Evolutionary conservation across 1,139 yeast genomes (phyloP), one percentile per base, ranked within the genome.

Genomic region (Pichiaceae sp.): DNA sequence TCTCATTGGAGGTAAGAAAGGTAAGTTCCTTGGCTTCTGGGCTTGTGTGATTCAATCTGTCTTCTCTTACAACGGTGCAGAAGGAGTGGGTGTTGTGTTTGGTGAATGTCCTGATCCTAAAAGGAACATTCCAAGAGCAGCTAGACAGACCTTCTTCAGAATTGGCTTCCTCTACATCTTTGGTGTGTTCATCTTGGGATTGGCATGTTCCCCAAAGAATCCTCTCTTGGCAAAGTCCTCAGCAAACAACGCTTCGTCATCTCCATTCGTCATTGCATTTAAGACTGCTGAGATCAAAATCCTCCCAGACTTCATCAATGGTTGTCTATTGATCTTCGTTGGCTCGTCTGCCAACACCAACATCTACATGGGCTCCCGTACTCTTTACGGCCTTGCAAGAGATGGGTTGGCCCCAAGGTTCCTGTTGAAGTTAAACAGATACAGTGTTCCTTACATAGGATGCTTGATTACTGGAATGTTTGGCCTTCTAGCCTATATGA

Each of bases 21-120:
- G 83, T 27, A 62, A 56, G 36, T 71, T 72, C 38, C 48, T 58
- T 28, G 68, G 72, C 15, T 57, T 62, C 77, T 72, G 80, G 48
- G 66, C 77, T 16, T 77, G 85, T 20, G 66, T 80, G 51, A 73
- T 81, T 44, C 72, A 71, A 47, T 80, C 91, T 34, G 86, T 87
- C 43, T 87, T 87, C 64, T 80, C 94, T 37, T 80, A 83, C 50
- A 74, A 78, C 44, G 75, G 70, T 50, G 60, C 68, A 37, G 56
- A 57, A 37, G 83, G 82, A 51, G 75, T 85, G 44, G 72, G 89
- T 1, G 79, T 83, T 73, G 78, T 36, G 91, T 93, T n/a, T n/a
- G n/a, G n/a, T n/a, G n/a, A n/a, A n/a, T n/a, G n/a, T n/a, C n/a
- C n/a, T n/a, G 59, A 60, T 35, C 76, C 76, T 41, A 57, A 75